A percentile compares a stretch with the other conserved stretches of the same genome.
These are phyloP conservation scores for Diaporthe citri DNA, from an alignment of 2,329 filamentous ascomycete genomes.

Conservation along the genomic window DNA sequence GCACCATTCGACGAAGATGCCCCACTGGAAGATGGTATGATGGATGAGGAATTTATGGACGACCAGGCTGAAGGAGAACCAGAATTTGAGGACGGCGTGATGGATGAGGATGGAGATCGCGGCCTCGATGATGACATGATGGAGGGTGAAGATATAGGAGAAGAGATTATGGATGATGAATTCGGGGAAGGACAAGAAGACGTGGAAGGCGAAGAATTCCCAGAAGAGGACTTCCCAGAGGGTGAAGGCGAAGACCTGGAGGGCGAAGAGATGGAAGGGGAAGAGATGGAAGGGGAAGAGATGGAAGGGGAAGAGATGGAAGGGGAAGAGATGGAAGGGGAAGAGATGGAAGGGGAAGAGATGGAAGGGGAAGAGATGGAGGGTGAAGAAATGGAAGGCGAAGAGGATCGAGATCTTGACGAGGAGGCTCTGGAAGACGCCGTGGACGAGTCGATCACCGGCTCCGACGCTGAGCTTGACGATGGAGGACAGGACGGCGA, in stretches of 20 bases:
- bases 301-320: background rate
- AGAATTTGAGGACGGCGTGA: background rate
- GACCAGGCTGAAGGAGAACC: background rate
- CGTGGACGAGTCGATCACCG: background rate
- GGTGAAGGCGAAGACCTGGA: background rate
- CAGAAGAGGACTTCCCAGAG: background rate
- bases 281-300: background rate
- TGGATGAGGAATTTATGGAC: background rate
- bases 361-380: background rate
- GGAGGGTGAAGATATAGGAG: background rate
- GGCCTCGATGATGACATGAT: background rate
- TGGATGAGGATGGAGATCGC: background rate
- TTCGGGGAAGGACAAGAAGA: conserved; percentile 1
- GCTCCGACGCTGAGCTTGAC: background rate
- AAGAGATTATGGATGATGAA: background rate
- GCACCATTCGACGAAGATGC: background rate
- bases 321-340: background rate
- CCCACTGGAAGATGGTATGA: background rate
- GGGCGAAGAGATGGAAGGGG: too few species aligned
- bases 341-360: background rate
- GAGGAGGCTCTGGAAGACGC: background rate
- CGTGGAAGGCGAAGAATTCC: background rate
- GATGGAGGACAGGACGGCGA: background rate
- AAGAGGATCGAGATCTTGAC: background rate
- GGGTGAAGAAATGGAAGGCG: background rate